Evolutionary conservation across 495 filamentous ascomycete species (phyloP).

Genomic region (Clavariopsis aquatica): DNA sequence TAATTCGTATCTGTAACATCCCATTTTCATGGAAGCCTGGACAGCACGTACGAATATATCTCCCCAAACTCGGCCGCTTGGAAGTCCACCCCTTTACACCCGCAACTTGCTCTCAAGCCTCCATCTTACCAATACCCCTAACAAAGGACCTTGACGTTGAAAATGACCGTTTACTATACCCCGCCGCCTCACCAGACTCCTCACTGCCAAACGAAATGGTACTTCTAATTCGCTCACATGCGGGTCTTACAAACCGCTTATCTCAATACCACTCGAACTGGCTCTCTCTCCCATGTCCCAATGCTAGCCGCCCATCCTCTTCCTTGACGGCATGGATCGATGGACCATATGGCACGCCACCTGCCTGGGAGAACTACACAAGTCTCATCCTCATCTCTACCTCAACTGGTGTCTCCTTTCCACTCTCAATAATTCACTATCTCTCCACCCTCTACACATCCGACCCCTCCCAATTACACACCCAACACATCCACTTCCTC

Average conservation of each 20-base stretch:
- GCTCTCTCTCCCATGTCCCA: constrained; percentile 24
- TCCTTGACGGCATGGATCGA: constrained; percentile 20
- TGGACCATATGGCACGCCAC: constrained; percentile 25
- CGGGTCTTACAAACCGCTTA: constrained; percentile 13
- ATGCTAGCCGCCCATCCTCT: constrained; percentile 9
- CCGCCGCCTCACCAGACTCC: background rate
- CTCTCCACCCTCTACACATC: constrained; percentile 5
- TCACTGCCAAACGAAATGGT: constrained; percentile 12
- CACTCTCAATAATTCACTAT: constrained; percentile 23
- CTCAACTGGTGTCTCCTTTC: constrained; percentile 30
- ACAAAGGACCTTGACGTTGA: constrained; percentile 11
- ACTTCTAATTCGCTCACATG: constrained; percentile 13
- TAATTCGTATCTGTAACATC: constrained; percentile 19
- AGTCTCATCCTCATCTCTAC: constrained; percentile 22
- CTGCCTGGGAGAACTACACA: constrained; percentile 22
- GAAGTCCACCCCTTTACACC: constrained; percentile 42
- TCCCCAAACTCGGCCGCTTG: constrained; percentile 33
- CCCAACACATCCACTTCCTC: constrained; percentile 6
- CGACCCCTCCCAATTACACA: background rate
- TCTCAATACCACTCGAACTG: constrained; percentile 9
- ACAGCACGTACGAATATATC: constrained; percentile 35
- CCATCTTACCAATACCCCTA: background rate
- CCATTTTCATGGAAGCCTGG: constrained; percentile 39
- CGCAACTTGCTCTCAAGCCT: constrained; percentile 8
- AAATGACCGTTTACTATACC: background rate